These are phyloP conservation scores for Eucalyptus curtisii DNA, from an alignment of 345 rosid genomes.

Conservation along the genomic window DNA sequence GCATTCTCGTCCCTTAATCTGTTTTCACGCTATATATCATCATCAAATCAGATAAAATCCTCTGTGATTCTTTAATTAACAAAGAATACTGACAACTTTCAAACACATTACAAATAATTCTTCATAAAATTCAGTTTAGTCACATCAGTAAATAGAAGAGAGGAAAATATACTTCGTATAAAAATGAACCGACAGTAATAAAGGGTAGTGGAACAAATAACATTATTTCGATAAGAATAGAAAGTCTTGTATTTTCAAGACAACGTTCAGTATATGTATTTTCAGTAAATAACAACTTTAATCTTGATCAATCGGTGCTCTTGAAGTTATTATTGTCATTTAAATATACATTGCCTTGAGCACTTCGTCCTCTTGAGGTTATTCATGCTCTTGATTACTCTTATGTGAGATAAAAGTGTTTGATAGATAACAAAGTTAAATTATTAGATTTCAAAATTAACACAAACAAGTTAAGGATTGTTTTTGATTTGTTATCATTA, in stretches of 20 bases:
- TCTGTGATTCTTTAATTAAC: neutral
- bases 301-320: neutral
- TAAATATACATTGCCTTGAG: too few relatives aligned
- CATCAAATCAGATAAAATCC: neutral
- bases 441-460: too few relatives aligned
- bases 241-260: neutral
- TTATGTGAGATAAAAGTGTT: too few relatives aligned
- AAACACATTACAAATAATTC: neutral
- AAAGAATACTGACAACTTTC: neutral
- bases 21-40: neutral
- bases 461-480: fast-evolving
- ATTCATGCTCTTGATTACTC: too few relatives aligned
- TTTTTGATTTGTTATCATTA: too few relatives aligned
- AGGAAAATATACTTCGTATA: too few relatives aligned
- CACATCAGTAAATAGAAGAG: too few relatives aligned
- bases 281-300: too few relatives aligned
- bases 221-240: neutral
- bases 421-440: too few relatives aligned
- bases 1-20: neutral
- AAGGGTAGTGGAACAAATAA: neutral
- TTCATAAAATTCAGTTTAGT: neutral
- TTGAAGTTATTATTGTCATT: too few relatives aligned
- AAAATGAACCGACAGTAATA: neutral
- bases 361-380: too few relatives aligned
- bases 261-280: neutral